These are phyloP conservation scores for Penicillium arizonense DNA, from an alignment of 495 filamentous ascomycete genomes.

Conservation along the genomic window DNA sequence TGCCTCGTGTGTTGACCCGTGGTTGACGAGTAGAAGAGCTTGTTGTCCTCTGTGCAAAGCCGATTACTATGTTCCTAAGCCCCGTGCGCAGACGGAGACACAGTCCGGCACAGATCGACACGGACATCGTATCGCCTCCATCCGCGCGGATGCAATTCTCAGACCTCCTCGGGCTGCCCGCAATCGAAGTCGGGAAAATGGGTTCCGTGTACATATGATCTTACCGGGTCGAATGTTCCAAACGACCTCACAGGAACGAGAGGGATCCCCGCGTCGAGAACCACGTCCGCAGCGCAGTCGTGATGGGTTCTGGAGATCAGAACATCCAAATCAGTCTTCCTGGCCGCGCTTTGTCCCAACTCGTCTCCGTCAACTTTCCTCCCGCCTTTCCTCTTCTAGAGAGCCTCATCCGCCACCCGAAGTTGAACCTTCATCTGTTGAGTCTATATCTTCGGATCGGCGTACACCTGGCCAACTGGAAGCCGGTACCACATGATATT, in stretches of 20 bases:
- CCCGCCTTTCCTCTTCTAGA: neutral
- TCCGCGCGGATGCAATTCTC: constrained; percentile 11
- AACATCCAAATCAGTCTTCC: neutral
- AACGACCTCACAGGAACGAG: neutral
- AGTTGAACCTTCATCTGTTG: neutral
- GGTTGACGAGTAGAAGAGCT: constrained; percentile 88
- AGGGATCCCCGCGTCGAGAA: neutral
- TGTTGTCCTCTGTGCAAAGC: constrained; percentile 98
- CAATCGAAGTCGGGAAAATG: constrained; percentile 4
- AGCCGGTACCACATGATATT: constrained; percentile 19
- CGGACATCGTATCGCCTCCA: constrained; percentile 11
- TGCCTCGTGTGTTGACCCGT: constrained; percentile 89
- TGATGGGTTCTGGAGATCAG: neutral
- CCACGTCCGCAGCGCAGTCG: neutral
- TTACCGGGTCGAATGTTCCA: constrained; percentile 19
- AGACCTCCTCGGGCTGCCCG: constrained; percentile 21
- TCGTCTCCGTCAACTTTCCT: constrained; percentile 14
- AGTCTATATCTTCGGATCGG: neutral
- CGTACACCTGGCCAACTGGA: constrained; percentile 36
- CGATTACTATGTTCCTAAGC: constrained; percentile 92
- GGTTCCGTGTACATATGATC: constrained; percentile 14
- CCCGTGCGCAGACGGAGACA: constrained; percentile 44
- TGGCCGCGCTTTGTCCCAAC: constrained; percentile 22
- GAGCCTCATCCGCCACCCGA: neutral
- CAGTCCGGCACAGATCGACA: constrained; percentile 13